Evolutionary conservation across 495 filamentous ascomycete genomes (phyloP), one percentile per base, ranked within the genome.

Genomic region (Aspergillus funiculosus): DNA sequence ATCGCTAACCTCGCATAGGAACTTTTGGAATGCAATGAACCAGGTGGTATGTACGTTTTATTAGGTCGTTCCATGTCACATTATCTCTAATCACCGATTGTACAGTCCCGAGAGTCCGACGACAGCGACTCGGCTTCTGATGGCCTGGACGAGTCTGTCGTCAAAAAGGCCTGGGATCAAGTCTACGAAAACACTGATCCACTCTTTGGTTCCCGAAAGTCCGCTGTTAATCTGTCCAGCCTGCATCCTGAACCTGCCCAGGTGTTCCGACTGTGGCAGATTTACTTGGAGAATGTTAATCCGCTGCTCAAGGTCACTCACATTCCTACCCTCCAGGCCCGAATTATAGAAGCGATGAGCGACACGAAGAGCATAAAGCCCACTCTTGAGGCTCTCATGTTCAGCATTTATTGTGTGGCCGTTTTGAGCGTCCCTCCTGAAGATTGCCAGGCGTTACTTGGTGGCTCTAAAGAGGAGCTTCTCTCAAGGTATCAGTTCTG

Each of bases 281-380:
- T 63, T 20, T 69, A 77, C 44, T 45, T 76, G 1, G 67, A 78
- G 5, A 74, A 75, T 29, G 62, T 78, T 17, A 63, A 78, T 39
- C 75, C 76, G 2, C 41, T 81, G 22, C 60, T 74, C 39, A 81
- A 78, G 43, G 63, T 79, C 34, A 67, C 73, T 0, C 76, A 81
- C 44, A 55, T 68, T 1, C 75, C 77, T 4, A 76, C 59, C 11
- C 53, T 76, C 2, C 75, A 79, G 48, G 44, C 32, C n/a, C 66
- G 54, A 1, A 60, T 74, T 7, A 64, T 74, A 11, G 62, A 69
- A 34, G 68, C 67, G 6, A 53, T 55, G 4, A 45, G 47, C 22
- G 51, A 66, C 22, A 2, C 60, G 3, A 21, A 28, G 13, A 45
- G 51, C 14, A 47, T 63, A 4, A 39, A 45, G 13, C 53, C 59